Evolutionary conservation across 768 basidiomycete genomes (phyloP).

Genomic region (Leccinum subgranulosum): DNA sequence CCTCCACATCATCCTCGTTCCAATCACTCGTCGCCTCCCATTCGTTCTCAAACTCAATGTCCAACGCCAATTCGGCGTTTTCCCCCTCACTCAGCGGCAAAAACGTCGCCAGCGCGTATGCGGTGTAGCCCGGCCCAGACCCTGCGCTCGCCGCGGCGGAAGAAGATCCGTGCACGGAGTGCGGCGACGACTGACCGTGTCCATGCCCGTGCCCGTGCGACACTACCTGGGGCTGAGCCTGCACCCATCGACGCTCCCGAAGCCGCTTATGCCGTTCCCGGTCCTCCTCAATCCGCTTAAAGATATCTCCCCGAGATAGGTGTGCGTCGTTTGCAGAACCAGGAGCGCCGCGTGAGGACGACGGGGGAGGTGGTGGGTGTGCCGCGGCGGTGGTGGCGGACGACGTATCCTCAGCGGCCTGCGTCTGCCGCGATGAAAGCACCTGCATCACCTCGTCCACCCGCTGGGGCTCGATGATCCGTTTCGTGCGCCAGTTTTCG

Average conservation of each 20-base stretch:
- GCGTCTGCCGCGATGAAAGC: not conserved
- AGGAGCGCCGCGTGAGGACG: constrained; percentile 1
- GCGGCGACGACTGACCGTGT: constrained; percentile 19
- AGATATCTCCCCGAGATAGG: constrained; percentile 34
- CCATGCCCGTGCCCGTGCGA: not conserved
- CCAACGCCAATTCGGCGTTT: constrained; percentile 48
- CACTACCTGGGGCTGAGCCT: constrained; percentile 54
- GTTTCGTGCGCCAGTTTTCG: constrained; percentile 88
- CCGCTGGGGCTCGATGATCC: constrained; percentile 75
- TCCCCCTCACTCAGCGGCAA: constrained; percentile 44
- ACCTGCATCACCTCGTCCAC: constrained; percentile 66
- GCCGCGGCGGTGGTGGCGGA: too few relatives aligned
- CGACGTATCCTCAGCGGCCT: not conserved
- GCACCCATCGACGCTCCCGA: constrained; percentile 90
- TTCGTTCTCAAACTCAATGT: constrained; percentile 82
- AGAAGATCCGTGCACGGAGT: not conserved
- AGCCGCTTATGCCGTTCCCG: constrained; percentile 90
- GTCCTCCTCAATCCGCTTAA: constrained; percentile 72
- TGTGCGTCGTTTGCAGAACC: constrained; percentile 9
- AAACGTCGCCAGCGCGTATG: constrained; percentile 22
- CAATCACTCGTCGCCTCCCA: constrained; percentile 91
- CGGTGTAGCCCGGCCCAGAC: constrained; percentile 3
- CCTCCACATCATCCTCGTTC: constrained; percentile 85
- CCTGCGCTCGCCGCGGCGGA: not conserved
- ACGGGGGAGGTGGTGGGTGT: not conserved